Base-by-base conservation (phyloP, 2,329 filamentous ascomycete species). In the Polychaeton citri region DNA sequence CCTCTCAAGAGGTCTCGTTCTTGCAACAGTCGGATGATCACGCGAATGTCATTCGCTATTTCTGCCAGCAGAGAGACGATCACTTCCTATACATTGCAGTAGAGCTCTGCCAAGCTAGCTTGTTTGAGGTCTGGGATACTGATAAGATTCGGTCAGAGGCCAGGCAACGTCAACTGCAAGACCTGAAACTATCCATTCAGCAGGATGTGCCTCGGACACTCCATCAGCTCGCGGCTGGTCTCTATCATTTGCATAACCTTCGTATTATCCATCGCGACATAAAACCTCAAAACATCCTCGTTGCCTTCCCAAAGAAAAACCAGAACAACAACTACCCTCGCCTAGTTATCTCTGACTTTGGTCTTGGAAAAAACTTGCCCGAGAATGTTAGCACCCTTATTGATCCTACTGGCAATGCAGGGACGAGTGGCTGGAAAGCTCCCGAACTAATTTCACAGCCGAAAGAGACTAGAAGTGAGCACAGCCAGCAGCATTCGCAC, bases 301-400 rank as follows among this genome's bases (percentile, higher is more conserved):
- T 96, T 40, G 73, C 75, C 17, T 71, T 72, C 42, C 74, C 75
- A 1, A 72, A 74, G 39, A 77, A 79, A 64, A 76, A 71, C 46
- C 76, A 79, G 47, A 71, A 76, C 40, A 37, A 33, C 19, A 46
- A 40, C 12, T 74, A 70, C 21, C 79, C 86, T 17, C 79, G 88
- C n/a, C 70, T 98, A 24, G 74, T 98, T 4, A 94, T 98, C 21
- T 96, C 90, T 0, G 90, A 98, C 58, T 98, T 98, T 60, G 90
- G 90, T 5, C 73, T 98, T 1, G 96, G 90, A 59, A 98, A 96
- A 68, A 96, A 95, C 53, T 66, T 98, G 12, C 90, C 95, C 44
- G 85, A 85, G 37, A 86, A 87, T 5, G 86, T 94, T 54, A 94
- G 86, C 38, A 96, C 88, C 0, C 87, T 96, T 54, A 81, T 88